Evolutionary conservation across 1,139 yeast species (phyloP), one percentile per base, ranked within the genome.

Genomic region (Pichia sp.): DNA sequence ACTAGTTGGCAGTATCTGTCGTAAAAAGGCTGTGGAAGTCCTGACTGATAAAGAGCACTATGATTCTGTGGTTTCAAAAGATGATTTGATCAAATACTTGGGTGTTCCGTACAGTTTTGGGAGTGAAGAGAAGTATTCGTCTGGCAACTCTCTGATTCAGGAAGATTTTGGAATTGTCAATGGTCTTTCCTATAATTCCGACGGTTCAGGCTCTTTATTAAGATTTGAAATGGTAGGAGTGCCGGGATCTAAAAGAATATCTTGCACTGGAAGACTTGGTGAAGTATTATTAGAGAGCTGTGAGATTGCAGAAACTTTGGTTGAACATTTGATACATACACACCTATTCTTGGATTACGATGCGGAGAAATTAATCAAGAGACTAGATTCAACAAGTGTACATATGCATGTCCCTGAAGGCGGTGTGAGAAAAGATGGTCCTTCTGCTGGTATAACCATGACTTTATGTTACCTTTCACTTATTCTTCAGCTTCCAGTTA

Each of bases 361-460:
- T 28, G 41, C 56, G 25, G 52, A 57, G 1, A 62, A 67, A 31
- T 62, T 78, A 34, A 62, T 74, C 43, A 75, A 73, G 48, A 70
- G 69, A 58, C 76, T 80, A 58, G 78, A 77, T 57, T 75, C 74
- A 53, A 68, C 79, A 52, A 90, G 85, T 55, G 76, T 87, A 54
- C 95, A 89, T 68, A 70, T 89, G 59, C 96, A 89, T 66, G 96
- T 89, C 42, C 96, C 96, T 0, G 85, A 85, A 73, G 96, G 96
- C 0, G 87, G 95, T 0, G 76, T 89, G 42, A 83, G 86, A 36
- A 90, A 90, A 69, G 97, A 90, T 66, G 97, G 97, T 0, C 97
- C 97, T 2, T 83, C 91, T 40, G 97, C 97, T 0, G 97, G 97
- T 41, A 82, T 88, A 43, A 88, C 97, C 3, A 88, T 90, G 82